Evolutionary conservation across 164 flowering plant species (phyloP), one percentile per base, ranked within the genome.

Genomic region (Macadamia tetraphylla): DNA sequence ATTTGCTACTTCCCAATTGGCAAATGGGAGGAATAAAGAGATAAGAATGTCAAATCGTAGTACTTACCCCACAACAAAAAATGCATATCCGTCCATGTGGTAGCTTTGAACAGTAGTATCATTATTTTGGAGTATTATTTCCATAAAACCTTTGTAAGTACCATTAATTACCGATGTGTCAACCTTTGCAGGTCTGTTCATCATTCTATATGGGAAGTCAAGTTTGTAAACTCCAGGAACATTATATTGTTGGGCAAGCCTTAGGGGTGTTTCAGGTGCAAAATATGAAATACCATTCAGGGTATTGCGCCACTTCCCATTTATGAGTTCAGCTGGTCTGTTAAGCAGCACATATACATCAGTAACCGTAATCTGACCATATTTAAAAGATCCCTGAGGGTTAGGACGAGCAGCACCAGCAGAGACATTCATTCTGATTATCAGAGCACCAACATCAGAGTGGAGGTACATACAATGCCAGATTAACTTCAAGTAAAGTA

Each of bases 341-440:
- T 85, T 91, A 10, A 82, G 79, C 59, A 93, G 78, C 57, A 91
- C 84, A 77, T 82, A 89, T 3, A 88, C 88, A 68, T 93, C 98
- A 10, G 97, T 93, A 65, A 93, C 95, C 43, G 89, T 84, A 44
- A 93, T 91, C 29, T 90, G 72, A 49, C 98, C 92, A 71, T 93
- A 93, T 69, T 70, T 88, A 78, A 93, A 93, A 67, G 98, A 93
- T 56, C 98, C 98, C 63, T 93, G 98, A 12, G 98, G 97, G 74
- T 93, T 93, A 63, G 98, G 96, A 55, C 98, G 97, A 75, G 98
- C 98, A 77, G 91, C 98, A 74, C 98, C 84, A 61, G 98, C 97
- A 69, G 98, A 81, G 71, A 89, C 84, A 78, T 93, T 93, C 97
- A 86, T 85, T 77, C 98, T 93, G 73, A 35, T 76, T 46, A 70